A percentile compares a stretch with the other conserved stretches of the same genome.
phyloP scores from a whole-genome alignment of 1,284 basidiomycete genomes.

The Malassezia vespertilionis region DNA sequence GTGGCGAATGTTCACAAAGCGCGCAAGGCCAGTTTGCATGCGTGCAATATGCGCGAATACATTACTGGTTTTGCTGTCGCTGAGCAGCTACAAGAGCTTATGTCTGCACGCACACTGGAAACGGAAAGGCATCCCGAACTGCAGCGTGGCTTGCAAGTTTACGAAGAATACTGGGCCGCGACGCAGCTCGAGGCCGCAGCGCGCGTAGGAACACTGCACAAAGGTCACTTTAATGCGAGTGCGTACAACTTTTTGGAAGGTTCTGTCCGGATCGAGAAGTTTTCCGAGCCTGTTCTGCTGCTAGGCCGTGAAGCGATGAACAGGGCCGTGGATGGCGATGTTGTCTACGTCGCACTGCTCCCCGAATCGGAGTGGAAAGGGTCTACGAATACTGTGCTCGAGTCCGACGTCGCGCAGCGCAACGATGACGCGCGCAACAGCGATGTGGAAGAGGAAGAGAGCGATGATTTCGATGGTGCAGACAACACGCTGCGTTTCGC shows the following conservation, averaged over 20 bases:
- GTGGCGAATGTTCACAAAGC: constrained; percentile 64
- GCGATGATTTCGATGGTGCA: constrained; percentile 50
- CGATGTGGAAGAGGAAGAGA: constrained; percentile 50
- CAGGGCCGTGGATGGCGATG: constrained; percentile 81
- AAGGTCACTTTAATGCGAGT: constrained; percentile 91
- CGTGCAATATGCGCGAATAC: constrained; percentile 41
- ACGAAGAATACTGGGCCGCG: constrained; percentile 64
- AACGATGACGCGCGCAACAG: constrained; percentile 67
- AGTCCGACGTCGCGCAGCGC: constrained; percentile 64
- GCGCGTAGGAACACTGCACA: constrained; percentile 69
- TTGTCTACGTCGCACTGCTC: constrained; percentile 82
- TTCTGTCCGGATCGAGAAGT: constrained; percentile 63
- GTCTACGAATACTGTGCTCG: constrained; percentile 81
- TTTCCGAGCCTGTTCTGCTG: constrained; percentile 69
- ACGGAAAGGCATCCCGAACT: not conserved
- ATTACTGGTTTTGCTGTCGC: constrained; percentile 33
- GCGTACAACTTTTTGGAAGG: constrained; percentile 90
- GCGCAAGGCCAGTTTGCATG: constrained; percentile 26
- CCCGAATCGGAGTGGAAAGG: constrained; percentile 84
- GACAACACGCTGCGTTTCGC: constrained; percentile 47
- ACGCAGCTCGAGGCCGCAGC: constrained; percentile 69
- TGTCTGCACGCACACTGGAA: constrained; percentile 30
- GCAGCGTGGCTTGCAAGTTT: constrained; percentile 20
- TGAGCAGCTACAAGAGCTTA: constrained; percentile 36
- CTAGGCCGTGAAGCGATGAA: constrained; percentile 90